Evolutionary conservation across 352 stramenopile species (phyloP).

Genomic region (Pythium oligandrum): DNA sequence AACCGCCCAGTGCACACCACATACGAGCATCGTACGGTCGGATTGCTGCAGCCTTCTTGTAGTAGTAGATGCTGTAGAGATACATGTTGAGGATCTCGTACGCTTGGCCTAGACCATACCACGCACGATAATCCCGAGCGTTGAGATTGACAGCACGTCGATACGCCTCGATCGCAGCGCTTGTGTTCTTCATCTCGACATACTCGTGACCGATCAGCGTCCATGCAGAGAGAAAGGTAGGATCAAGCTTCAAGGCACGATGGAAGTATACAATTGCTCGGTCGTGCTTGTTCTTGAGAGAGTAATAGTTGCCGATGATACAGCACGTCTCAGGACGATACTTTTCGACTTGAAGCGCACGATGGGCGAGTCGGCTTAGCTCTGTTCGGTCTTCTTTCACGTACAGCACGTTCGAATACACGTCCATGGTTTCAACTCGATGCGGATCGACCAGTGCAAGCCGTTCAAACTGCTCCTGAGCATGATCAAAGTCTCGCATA

Average conservation of each 20-base stretch:
- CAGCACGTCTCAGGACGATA: conserved; percentile 98
- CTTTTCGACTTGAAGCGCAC: conserved; percentile 93
- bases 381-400: conserved; percentile 85
- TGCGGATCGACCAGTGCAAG: conserved; percentile 62
- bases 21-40: conserved; percentile 96
- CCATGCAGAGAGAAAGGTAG: conserved; percentile 94
- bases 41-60: conserved; percentile 93
- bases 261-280: conserved; percentile 97
- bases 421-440: conserved; percentile 78
- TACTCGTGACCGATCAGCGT: conserved; percentile 99
- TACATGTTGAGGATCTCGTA: conserved; percentile 99
- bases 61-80: conserved; percentile 99
- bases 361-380: conserved; percentile 87
- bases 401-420: conserved; percentile 86
- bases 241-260: conserved; percentile 93
- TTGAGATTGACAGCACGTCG: conserved; percentile 91
- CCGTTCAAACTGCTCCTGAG: conserved; percentile 69
- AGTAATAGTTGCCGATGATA: conserved; percentile 93
- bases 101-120: conserved; percentile 97
- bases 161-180: conserved; percentile 95
- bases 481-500: conserved; percentile 76
- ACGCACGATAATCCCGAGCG: conserved; percentile 94
- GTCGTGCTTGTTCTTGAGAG: conserved; percentile 92
- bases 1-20: conserved; percentile 94
- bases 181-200: conserved; percentile 98